phyloP scores from a whole-genome alignment of 2,329 filamentous ascomycete species.

The Aspergillus phoenicis region DNA sequence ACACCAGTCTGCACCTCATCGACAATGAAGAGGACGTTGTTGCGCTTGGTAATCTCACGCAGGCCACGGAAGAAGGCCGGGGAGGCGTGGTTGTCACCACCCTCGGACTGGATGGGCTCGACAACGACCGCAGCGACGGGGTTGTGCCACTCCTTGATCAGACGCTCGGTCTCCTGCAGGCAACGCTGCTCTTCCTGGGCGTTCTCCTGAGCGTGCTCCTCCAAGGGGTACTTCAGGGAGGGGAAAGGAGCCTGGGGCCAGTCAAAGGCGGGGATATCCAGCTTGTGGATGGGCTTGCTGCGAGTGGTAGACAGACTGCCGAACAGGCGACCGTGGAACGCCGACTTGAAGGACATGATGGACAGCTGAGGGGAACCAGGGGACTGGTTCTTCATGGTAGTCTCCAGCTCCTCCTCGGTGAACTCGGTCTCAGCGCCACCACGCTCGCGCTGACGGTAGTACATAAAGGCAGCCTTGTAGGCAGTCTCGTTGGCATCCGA shows the following conservation, averaged over 20 bases:
- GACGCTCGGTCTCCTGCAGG: constrained; percentile 77
- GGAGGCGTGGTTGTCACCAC: constrained; percentile 91
- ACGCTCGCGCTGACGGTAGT: constrained; percentile 77
- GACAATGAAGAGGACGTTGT: constrained; percentile 78
- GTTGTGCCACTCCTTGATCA: constrained; percentile 76
- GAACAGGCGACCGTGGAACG: constrained; percentile 89
- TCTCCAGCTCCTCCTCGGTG: constrained; percentile 71
- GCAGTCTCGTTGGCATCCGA: constrained; percentile 94
- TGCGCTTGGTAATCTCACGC: constrained; percentile 69
- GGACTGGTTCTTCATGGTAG: constrained; percentile 77
- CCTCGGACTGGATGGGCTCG: constrained; percentile 91
- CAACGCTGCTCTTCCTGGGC: constrained; percentile 77
- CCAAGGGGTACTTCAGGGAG: constrained; percentile 80
- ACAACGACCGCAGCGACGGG: constrained; percentile 81
- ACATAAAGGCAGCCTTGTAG: constrained; percentile 96
- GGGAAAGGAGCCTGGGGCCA: constrained; percentile 93
- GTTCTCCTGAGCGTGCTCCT: constrained; percentile 78
- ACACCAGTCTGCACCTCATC: constrained; percentile 95
- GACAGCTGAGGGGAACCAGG: constrained; percentile 79
- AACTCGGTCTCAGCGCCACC: constrained; percentile 78
- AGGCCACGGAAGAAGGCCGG: constrained; percentile 84
- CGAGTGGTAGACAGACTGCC: constrained; percentile 85
- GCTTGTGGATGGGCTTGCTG: constrained; percentile 91
- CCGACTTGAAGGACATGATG: constrained; percentile 85
- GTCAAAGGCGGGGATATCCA: constrained; percentile 92